Base-by-base conservation (phyloP, 208 protist species). In the Herpetomonas tarakana region DNA sequence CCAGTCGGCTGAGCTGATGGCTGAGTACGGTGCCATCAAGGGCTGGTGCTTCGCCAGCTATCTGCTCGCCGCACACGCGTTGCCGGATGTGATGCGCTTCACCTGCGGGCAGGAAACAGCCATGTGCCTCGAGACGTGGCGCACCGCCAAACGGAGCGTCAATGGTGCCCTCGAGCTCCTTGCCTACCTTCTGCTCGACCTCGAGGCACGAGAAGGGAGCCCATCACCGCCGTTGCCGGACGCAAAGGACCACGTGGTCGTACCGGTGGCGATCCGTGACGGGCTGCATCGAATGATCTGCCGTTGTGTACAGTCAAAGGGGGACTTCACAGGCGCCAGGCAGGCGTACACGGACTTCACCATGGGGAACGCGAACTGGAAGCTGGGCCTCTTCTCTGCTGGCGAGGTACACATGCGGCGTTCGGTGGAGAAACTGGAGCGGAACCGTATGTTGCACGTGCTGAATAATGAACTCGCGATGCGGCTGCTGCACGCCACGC, bases 371-470 rank as follows among this genome's bases (percentile, higher is more conserved):
- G 82, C 79, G 0, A 92, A 94, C 68, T 94, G 88, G 85, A 90
- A 87, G 66, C 50, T 94, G 16, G 88, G 88, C 11, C 68, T 94
- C 2, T 94, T 88, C 65, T 90, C 88, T 0, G 84, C 72, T 51
- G 85, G 85, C 4, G 84, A 94, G 72, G 85, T 94, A 47, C 88
- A 94, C 71, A 92, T 92, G 84, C 88, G 88, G 4, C 84, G 85
- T 2, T 86, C 85, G 18, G 81, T 92, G 65, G 88, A 90, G 71
- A 70, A 80, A 26, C 77, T 92, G 25, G 84, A 94, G 55, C 88
- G 88, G 26, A 83, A 88, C 55, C 76, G 80, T 30, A 84, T 94
- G 51, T 56, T 56, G 16, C 84, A 92, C 66, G 30, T 94, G 6
- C 72, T 94, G 26, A 83, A 91, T 58, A 94, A 94, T 59, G 84